Base-by-base conservation (phyloP, 2,329 filamentous ascomycete genomes). In the Tolypocladium guangdongense region DNA sequence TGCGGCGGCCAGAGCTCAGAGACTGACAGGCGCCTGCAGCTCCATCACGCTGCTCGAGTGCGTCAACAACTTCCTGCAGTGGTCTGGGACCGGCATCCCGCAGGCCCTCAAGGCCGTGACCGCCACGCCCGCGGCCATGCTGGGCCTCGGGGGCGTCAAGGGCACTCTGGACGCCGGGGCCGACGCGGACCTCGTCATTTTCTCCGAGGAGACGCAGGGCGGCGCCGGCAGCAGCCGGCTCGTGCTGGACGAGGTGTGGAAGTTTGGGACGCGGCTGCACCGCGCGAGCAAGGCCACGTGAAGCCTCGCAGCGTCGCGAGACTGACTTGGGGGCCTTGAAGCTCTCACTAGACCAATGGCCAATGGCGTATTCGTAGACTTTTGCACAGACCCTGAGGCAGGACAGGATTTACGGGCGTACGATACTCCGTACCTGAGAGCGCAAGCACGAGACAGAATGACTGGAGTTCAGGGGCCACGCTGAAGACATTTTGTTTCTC, bases 1-100 rank as follows among this genome's bases (percentile, higher is more conserved):
- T 18, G 10, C 37, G 7, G 18, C 30, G 18, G 20, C 36, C 20
- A 11, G 32, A 0, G 39, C 24, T 1, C 7, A 32, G 22, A 36
- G 7, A 37, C 57, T 59, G 48, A 61, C 53, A 30, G 11, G 10
- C 16, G 22, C n/a, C 4, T 11, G 41, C 51, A 86, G 82, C 60
- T 83, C 83, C 43, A 83, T 85, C 51, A 84, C 85, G 7, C 75
- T 95, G n/a, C 78, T 91, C 41, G 86, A 92, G 61, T 93, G 89
- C 62, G 82, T 91, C 52, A 86, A 83, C 64, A 93, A 93, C 68
- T 91, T 93, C 66, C 74, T 89, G 60, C 78, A 78, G 55, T 92
- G 86, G 84, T 84, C 84, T 1, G 86, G 84, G 16, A 78, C 81
- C 6, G 77, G 76, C 37, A 77, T 91, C 37, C 81, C 86, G 0